Percentiles rank a stretch among this genome's conserved stretches.
Conservation (phyloP, 768 basidiomycete species). For the Brasilioporus rufonigricans region DNA sequence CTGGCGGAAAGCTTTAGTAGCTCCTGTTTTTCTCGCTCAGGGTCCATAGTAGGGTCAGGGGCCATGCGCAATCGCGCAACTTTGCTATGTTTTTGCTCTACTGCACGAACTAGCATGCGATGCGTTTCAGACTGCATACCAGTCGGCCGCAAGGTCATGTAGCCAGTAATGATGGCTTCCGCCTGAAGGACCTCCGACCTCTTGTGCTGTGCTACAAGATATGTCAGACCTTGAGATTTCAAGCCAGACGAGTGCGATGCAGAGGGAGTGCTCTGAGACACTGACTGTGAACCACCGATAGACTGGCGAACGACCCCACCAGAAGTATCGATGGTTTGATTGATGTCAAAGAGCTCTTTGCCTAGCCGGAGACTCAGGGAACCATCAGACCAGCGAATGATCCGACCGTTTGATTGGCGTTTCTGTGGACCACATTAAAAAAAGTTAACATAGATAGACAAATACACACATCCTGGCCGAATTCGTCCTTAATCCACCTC, state of each 20-base stretch:
- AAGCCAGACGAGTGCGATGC: conserved; percentile 36
- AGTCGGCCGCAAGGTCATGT: conserved; percentile 80
- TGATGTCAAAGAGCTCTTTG: conserved; percentile 91
- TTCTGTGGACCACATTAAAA: conserved; percentile 41
- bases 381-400: conserved; percentile 96
- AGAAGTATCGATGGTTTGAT: conserved; percentile 74
- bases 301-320: conserved; percentile 60
- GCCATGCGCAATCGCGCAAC: conserved; percentile 76
- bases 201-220: conserved; percentile 88
- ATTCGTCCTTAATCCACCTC: conserved; percentile 84
- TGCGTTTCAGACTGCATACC: conserved; percentile 91
- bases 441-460: not conserved
- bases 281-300: conserved; percentile 44
- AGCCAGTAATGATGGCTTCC: conserved; percentile 79
- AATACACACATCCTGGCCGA: conserved; percentile 69
- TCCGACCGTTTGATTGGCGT: conserved; percentile 85
- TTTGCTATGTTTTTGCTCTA: conserved; percentile 82
- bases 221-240: conserved; percentile 76
- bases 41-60: conserved; percentile 73
- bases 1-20: conserved; percentile 60
- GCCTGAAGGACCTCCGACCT: conserved; percentile 83
- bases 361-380: conserved; percentile 87
- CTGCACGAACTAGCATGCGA: conserved; percentile 81
- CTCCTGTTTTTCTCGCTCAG: conserved; percentile 71
- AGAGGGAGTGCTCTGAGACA: conserved; percentile 40